Percentiles rank a stretch among this genome's conserved stretches.
Conservation (phyloP, 768 basidiomycete genomes). For the Tubosaeta brunneosetosa region DNA sequence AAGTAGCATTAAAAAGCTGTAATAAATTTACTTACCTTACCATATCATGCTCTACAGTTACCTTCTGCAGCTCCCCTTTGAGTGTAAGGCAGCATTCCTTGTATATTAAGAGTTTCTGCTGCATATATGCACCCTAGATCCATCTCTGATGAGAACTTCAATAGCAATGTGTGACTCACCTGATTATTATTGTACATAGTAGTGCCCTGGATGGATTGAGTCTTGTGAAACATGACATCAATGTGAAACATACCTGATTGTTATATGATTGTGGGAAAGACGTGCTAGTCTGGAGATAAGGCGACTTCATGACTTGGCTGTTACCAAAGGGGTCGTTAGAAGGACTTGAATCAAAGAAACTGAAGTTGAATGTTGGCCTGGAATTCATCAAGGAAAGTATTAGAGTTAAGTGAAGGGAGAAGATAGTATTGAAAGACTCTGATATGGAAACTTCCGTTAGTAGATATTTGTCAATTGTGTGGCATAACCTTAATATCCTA, state of each 20-base stretch:
- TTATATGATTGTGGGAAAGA: neutral
- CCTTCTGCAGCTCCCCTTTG: neutral
- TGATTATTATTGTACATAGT: neutral
- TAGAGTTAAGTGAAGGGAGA: no score
- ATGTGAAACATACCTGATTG: no score
- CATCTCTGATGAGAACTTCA: neutral
- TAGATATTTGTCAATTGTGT: no score
- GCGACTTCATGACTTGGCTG: neutral
- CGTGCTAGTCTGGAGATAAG: neutral
- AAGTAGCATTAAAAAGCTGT: neutral
- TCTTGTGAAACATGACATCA: no score
- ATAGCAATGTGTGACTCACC: neutral
- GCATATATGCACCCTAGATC: neutral
- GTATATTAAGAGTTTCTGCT: neutral
- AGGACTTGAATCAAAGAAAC: neutral
- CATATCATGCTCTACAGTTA: neutral
- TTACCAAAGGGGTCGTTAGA: neutral
- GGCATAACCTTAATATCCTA: neutral
- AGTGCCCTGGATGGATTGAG: no score
- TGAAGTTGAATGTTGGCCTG: neutral
- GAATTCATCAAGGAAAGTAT: neutral
- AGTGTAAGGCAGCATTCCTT: neutral
- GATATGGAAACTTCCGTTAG: neutral
- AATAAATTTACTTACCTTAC: neutral
- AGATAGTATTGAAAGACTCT: neutral